phyloP scores from a whole-genome alignment of 805 yeast genomes.

The Teunomyces gatunensis region DNA sequence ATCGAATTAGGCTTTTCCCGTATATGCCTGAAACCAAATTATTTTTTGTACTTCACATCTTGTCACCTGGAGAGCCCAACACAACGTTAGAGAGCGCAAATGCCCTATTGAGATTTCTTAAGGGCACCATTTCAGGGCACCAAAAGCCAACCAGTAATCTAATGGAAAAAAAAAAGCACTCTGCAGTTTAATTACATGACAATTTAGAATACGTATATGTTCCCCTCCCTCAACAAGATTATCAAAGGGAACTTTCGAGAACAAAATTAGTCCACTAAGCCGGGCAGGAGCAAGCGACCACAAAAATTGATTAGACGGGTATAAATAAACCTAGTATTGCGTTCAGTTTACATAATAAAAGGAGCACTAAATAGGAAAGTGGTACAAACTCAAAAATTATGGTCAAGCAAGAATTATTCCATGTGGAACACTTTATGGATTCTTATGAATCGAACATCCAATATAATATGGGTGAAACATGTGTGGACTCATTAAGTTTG shows the following conservation, averaged over 20 bases:
- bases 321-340: not conserved
- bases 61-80: not conserved
- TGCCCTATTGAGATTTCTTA: not conserved
- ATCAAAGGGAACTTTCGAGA: not conserved
- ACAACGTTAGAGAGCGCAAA: not conserved
- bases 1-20: not conserved
- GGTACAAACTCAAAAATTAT: conserved; percentile 9
- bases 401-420: conserved; percentile 47
- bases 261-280: not conserved
- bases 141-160: not conserved
- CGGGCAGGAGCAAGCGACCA: not conserved
- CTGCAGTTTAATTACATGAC: too few relatives aligned
- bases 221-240: not conserved
- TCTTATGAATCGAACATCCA: conserved; percentile 38
- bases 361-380: not conserved
- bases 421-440: conserved; percentile 57
- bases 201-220: not conserved
- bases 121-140: too few relatives aligned
- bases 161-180: not conserved
- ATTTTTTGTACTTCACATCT: not conserved
- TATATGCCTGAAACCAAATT: not conserved
- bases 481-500: conserved; percentile 45
- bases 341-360: not conserved
- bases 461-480: conserved; percentile 52
- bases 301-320: not conserved